phyloP scores from a whole-genome alignment of 768 basidiomycete genomes.

The Crepidotus variabilis region DNA sequence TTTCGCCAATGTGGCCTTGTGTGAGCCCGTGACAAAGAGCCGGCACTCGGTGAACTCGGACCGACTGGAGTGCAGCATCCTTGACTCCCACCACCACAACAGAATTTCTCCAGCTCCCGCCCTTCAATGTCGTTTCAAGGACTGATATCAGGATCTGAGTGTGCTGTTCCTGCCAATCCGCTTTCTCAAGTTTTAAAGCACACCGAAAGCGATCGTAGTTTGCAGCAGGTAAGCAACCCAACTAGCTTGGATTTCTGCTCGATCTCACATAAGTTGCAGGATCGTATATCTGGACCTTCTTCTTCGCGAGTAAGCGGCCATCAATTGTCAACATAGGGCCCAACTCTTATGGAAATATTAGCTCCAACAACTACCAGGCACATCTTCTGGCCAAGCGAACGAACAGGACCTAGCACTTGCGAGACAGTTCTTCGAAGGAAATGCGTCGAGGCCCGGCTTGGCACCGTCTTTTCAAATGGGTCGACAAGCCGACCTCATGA shows the following conservation, averaged over 20 bases:
- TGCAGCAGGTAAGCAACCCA: slow-evolving; percentile 65
- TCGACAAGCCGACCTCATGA: slow-evolving; percentile 26
- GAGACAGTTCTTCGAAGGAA: slow-evolving; percentile 71
- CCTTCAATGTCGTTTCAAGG: slow-evolving; percentile 67
- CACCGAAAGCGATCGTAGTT: slow-evolving; percentile 81
- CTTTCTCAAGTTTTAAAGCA: slow-evolving; percentile 88
- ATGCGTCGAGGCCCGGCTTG: slow-evolving; percentile 28
- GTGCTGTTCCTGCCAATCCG: slow-evolving; percentile 80
- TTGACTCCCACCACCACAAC: slow-evolving; percentile 5
- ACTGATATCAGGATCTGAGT: slow-evolving; percentile 87
- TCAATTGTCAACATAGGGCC: neutral
- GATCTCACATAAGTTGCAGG: slow-evolving; percentile 37
- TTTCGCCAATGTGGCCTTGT: neutral
- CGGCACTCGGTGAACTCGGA: neutral
- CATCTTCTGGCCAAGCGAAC: slow-evolving; percentile 40
- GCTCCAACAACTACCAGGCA: slow-evolving; percentile 75
- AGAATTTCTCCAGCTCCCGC: neutral
- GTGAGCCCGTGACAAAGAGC: neutral
- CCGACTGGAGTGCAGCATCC: neutral
- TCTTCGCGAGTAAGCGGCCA: slow-evolving; percentile 59
- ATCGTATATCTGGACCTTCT: slow-evolving; percentile 71
- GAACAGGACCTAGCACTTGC: slow-evolving; percentile 73
- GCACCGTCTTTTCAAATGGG: slow-evolving; percentile 31
- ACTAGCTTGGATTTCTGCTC: neutral
- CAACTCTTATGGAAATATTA: slow-evolving; percentile 21